Evolutionary conservation across 1,284 basidiomycete species (phyloP), one percentile per base, ranked within the genome.

Genomic region (Xerocomus nothofagi): DNA sequence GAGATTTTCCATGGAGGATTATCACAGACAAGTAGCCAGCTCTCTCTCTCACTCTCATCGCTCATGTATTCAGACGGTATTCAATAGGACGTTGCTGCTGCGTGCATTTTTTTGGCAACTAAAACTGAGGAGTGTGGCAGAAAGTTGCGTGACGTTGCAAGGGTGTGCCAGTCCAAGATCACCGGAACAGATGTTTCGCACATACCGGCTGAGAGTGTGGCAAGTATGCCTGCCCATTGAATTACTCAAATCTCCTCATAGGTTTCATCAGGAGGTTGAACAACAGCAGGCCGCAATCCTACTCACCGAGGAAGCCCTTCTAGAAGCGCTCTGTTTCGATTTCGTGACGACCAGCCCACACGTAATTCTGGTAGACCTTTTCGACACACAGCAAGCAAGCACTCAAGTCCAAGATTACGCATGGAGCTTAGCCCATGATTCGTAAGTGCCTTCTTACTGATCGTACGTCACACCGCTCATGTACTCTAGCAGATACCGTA

Each of bases 281-380:
- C 73, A 80, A 59, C 84, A 86, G 69, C 88, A 88, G 66, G 72
- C 77, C 39, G 77, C 78, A 1, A 93, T 97, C 44, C 72, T 96
- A 2, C 70, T 81, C 18, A 84, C 84, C 1, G 93, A 97, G 67
- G 92, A 95, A 71, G 80, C 84, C 18, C 75, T 94, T 0, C 75
- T 97, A 7, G 93, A 94, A 60, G 87, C 90, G 0, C 75, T 97
- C 5, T 96, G 93, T 71, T 97, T 97, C 65, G 94, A 97, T 68
- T 88, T 95, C 63, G 80, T 86, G 30, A 82, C 94, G 18, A 82
- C 84, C 53, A 92, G 85, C 58, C 91, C 93, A 18, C 93, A 94
- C 62, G 79, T 82, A 21, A 76, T 86, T 42, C 73, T 94, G 34
- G 81, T 83, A 37, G 83, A 83, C 58, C 72, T 86, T 18, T 86